phyloP scores from a whole-genome alignment of 345 rosid species.

The Cochlearia excelsa region DNA sequence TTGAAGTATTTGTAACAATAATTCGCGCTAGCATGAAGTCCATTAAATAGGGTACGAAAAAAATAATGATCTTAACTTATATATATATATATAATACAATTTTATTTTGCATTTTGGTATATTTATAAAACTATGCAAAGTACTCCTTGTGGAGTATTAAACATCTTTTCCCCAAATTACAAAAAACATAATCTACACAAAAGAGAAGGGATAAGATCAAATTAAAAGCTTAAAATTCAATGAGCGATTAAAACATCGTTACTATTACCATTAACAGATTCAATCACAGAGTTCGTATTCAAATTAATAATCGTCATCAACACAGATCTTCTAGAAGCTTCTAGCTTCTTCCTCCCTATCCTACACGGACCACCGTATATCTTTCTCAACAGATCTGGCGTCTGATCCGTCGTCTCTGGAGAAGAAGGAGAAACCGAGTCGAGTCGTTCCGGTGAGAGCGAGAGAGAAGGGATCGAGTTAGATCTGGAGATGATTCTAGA shows the following conservation, averaged over 20 bases:
- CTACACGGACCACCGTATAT: slow-evolving; percentile 43
- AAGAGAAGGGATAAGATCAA: neutral
- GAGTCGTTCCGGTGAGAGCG: neutral
- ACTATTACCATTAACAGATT: slow-evolving; percentile 29
- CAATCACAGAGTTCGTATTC: slow-evolving; percentile 28
- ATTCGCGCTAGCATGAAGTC: slow-evolving; percentile 20
- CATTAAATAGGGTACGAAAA: slow-evolving; percentile 9
- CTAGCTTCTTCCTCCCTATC: slow-evolving; percentile 51
- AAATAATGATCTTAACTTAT: neutral
- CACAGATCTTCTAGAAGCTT: slow-evolving; percentile 43
- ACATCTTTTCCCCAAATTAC: slow-evolving; percentile 21
- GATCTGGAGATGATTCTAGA: slow-evolving; percentile 50
- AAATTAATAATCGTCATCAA: slow-evolving; percentile 29
- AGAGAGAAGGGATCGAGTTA: neutral
- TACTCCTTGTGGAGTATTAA: slow-evolving; percentile 7
- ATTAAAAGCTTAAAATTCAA: slow-evolving; percentile 31
- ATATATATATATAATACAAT: too few species aligned
- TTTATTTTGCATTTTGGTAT: too few species aligned
- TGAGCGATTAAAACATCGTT: slow-evolving; percentile 47
- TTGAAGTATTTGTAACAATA: neutral
- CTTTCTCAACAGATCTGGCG: slow-evolving; percentile 42
- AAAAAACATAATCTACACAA: slow-evolving; percentile 18
- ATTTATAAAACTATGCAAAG: neutral
- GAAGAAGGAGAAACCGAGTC: slow-evolving; percentile 16
- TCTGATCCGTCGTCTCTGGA: slow-evolving; percentile 30